Percentiles rank a stretch among this genome's conserved stretches.
Evolutionary conservation across 2,329 filamentous ascomycete species (phyloP).

Genomic region (Cadophora sp.): DNA sequence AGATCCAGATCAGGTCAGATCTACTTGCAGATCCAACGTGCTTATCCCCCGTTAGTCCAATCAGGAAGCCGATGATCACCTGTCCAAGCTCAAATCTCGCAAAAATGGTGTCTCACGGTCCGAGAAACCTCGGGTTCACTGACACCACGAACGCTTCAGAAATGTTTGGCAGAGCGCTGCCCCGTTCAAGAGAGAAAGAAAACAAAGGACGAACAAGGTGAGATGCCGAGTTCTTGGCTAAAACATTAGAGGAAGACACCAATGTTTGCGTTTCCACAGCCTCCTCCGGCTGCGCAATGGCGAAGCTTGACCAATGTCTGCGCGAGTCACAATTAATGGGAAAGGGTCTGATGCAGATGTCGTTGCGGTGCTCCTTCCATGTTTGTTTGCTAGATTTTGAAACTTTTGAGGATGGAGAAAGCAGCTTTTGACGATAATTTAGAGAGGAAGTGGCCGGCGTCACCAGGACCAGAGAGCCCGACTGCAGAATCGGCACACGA

Average conservation of each 20-base stretch:
- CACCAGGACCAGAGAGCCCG: slow-evolving; percentile 2
- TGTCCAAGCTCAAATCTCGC: background rate
- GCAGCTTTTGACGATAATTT: background rate
- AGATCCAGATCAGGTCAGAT: slow-evolving; percentile 5
- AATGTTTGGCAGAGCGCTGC: background rate
- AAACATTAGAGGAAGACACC: background rate
- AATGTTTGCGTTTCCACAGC: background rate
- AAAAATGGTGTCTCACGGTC: slow-evolving; percentile 3
- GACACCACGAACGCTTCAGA: background rate
- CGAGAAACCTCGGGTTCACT: background rate
- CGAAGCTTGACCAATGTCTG: background rate
- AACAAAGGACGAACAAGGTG: background rate
- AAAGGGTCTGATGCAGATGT: background rate
- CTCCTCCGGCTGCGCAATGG: background rate
- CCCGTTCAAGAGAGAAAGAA: background rate
- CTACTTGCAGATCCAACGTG: background rate
- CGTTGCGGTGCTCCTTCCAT: background rate
- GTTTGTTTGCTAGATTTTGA: slow-evolving; percentile 7
- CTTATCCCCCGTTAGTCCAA: background rate
- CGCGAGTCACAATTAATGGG: background rate
- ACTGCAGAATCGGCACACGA: slow-evolving; percentile 12
- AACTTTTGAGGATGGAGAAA: slow-evolving; percentile 12
- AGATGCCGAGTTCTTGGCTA: background rate
- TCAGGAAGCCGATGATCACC: background rate
- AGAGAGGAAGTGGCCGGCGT: background rate